These are phyloP conservation scores for Nectriaceae sp. DNA, from an alignment of 2,329 filamentous ascomycete species.

Conservation along the genomic window DNA sequence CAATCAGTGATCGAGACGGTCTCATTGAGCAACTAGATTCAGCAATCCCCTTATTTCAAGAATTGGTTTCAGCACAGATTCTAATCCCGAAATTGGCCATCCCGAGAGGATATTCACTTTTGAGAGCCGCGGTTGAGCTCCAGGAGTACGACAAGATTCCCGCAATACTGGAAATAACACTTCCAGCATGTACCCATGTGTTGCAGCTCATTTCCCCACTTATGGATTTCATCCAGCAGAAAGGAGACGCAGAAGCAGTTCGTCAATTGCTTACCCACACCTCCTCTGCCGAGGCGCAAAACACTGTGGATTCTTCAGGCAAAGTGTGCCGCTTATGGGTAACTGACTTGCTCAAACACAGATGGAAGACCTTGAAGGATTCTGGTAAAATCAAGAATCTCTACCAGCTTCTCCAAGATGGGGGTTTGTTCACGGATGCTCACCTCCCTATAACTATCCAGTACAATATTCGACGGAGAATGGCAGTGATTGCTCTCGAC, in stretches of 20 bases:
- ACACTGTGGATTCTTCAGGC: background rate
- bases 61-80: conserved; percentile 13
- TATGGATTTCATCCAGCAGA: conserved; percentile 20
- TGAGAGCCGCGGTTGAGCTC: conserved; percentile 20
- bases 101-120: conserved; percentile 24
- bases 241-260: conserved; percentile 16
- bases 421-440: conserved; percentile 27
- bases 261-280: conserved; percentile 15
- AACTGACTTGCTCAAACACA: conserved; percentile 25
- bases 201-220: conserved; percentile 23
- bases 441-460: conserved; percentile 20
- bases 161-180: conserved; percentile 21
- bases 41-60: conserved; percentile 19
- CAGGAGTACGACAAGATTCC: conserved; percentile 19
- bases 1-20: background rate
- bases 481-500: conserved; percentile 28
- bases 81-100: conserved; percentile 12
- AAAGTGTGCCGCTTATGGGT: conserved; percentile 20
- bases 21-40: conserved; percentile 9
- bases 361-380: conserved; percentile 27
- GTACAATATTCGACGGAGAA: conserved; percentile 31
- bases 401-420: conserved; percentile 30
- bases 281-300: conserved; percentile 7
- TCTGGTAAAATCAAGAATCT: conserved; percentile 25
- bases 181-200: conserved; percentile 24